Evolutionary conservation across 345 rosid species (phyloP), one percentile per base, ranked within the genome.

Genomic region (Euphorbia tirucalli): DNA sequence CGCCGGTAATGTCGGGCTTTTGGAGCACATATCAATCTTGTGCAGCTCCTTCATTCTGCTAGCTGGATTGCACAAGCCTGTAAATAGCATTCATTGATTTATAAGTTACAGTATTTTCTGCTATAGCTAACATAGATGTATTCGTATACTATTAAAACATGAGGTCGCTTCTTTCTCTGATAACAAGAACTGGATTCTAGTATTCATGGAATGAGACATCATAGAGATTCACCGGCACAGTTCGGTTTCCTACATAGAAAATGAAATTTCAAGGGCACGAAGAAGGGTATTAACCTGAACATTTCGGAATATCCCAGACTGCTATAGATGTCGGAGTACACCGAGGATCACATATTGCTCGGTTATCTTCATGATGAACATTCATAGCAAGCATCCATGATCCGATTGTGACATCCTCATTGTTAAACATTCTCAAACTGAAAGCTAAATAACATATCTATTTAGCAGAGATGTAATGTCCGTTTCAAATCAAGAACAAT

Each of bases 341-440:
- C 68, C 74, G 83, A 57, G 96, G 91, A 80, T 92, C 89, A 55
- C 97, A 92, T 68, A 90, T 75, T 68, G 90, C 92, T 59, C 87
- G 83, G 74, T 87, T 88, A 72, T 90, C 92, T 73, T 90, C 97
- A 25, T 92, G 93, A 58, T 83, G 80, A 52, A 85, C 93, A 65
- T 92, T 85, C 96, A 92, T 92, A 8, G 90, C 87, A 21, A 92
- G 91, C 97, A 90, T 92, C 97, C 97, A 90, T 31, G 96, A 88
- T 15, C 97, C 97, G 7, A 90, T 88, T n/a, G 85, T 87, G 74
- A 90, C 97, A 83, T 92, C 97, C 85, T 91, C 93, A 73, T 91
- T 89, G 85, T 84, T 88, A 70, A 89, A 91, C 93, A 91, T 89
- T 79, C 96, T 87, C 73, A 92, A 75, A 72, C 96, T 92, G 84